A percentile compares a stretch with the other conserved stretches of the same genome.
phyloP scores from a whole-genome alignment of 116 monocot species.

The Iris pallida region DNA sequence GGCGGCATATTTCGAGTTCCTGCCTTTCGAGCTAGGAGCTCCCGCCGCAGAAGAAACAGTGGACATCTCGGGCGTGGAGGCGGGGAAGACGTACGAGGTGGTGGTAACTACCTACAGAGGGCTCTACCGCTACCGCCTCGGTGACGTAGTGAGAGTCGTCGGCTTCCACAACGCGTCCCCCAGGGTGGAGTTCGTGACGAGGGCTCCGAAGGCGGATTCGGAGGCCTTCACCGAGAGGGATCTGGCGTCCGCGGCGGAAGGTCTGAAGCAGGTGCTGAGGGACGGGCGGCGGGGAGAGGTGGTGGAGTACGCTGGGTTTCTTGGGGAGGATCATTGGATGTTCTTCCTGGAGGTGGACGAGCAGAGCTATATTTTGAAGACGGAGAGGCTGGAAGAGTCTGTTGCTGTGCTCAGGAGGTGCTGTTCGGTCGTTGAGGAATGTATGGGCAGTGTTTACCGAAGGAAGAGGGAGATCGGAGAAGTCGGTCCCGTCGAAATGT shows the following conservation, averaged over 20 bases:
- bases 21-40: constrained; percentile 16
- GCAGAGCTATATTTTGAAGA: background rate
- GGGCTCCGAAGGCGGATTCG: background rate
- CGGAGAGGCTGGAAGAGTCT: background rate
- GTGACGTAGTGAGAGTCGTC: background rate
- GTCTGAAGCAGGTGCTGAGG: background rate
- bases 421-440: constrained; percentile 8
- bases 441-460: constrained; percentile 18
- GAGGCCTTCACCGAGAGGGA: constrained; percentile 5
- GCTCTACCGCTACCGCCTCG: background rate
- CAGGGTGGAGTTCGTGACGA: background rate
- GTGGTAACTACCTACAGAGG: constrained; percentile 35
- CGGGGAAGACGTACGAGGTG: constrained; percentile 38
- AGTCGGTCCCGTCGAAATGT: constrained; percentile 20
- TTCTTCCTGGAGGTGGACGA: constrained; percentile 18
- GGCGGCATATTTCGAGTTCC: constrained; percentile 49
- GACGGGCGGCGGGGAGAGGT: background rate
- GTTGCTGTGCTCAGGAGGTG: background rate
- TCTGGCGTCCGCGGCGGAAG: background rate
- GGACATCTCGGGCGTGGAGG: constrained; percentile 30
- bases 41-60: constrained; percentile 1
- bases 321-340: constrained; percentile 1
- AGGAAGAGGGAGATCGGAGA: constrained; percentile 19
- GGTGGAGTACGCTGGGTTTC: background rate
- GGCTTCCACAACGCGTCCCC: background rate